Evolutionary conservation across 805 yeast genomes (phyloP), one percentile per base, ranked within the genome.

Genomic region (Suhomyces faveliae): DNA sequence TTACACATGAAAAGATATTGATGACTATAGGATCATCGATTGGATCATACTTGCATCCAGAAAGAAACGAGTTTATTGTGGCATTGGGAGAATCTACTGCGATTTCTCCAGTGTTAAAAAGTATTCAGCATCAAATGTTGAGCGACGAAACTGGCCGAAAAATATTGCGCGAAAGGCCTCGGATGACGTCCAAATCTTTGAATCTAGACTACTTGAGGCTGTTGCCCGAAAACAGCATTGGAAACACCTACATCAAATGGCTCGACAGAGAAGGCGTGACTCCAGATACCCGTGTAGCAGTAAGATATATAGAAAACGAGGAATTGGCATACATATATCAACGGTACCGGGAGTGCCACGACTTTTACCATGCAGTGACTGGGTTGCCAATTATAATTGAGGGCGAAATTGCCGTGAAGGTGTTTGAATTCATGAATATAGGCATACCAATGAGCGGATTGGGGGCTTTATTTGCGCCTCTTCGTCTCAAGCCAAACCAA

Each of bases 381-480:
- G 92, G 95, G 12, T 74, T 89, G 43, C 98, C 98, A 0, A 87
- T 91, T 41, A 84, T 87, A 39, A 80, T 94, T 54, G 98, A 94
- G 61, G 99, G 99, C n/a, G 99, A 94, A 62, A 85, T 94, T 45
- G 89, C 97, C 0, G 85, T 94, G 15, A 94, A 94, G 66, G 86
- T 90, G 10, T 83, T 94, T 56, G 99, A 92, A 66, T 95, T 84
- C 59, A 85, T 94, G 60, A 92, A 94, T 64, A 79, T 92, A 50
- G 95, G 96, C 4, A 81, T 94, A 40, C 97, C 97, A 11, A 91
- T 92, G 95, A 90, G 97, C 3, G 96, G 96, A 0, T 64, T 94
- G 43, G 97, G 97, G 0, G 91, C 96, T 0, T 57, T 88, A n/a
- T 79, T 89, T 53, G 96, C 97, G 3, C 97, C 97, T 1, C 76